Evolutionary conservation across 2,329 filamentous ascomycete species (phyloP), one percentile per base, ranked within the genome.

Genomic region (Sporothrix luriei): DNA sequence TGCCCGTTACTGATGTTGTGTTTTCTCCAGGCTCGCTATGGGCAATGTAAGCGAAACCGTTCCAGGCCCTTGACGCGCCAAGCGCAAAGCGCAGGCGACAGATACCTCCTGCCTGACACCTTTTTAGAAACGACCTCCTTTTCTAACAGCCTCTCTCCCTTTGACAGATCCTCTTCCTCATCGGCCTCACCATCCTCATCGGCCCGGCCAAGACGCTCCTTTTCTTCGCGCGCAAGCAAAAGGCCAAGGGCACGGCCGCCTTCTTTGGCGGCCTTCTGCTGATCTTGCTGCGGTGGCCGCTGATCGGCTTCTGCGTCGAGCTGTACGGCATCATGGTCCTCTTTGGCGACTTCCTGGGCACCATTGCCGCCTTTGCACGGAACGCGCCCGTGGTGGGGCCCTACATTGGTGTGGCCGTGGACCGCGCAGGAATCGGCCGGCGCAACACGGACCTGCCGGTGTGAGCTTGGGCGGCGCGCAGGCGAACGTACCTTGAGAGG

Each of bases 311-410:
- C 81, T 76, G 91, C 70, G 87, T 98, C 75, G 95, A 99, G 81
- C 80, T 94, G 3, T 98, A 98, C 80, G 95, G 95, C 40, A 94
- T 99, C 74, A 86, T 96, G 74, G 87, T 97, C 66, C 83, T 99
- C 48, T 99, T 99, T 81, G 95, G 95, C 48, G 95, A 99, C 80
- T 98, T 98, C 81, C 86, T 98, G 71, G 92, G 93, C 64, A 98
- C 94, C 24, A 94, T 98, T 73, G 91, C 91, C 0, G 88, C 91
- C 19, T 97, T 98, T 77, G 92, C 92, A 51, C 89, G 92, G 69
- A 93, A 91, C 72, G 81, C 97, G 13, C 94, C 95, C 0, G 85
- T 97, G 9, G 83, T 98, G 6, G 94, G 94, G 3, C 92, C 94
- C 4, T 96, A 94, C 76, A 90, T 97, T 76, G 91, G 92, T 70